These are phyloP conservation scores for Daucus carota DNA, from an alignment of 129 eudicot genomes.

Conservation along the genomic window DH1_v3.0 NC_030383.2:14552001-14552500, in stretches of 20 bases:
- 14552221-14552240: slow-evolving; percentile 43
- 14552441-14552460: neutral
- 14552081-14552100: slow-evolving; percentile 31
- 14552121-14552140: neutral
- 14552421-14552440: neutral
- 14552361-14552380: neutral
- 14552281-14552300: slow-evolving; percentile 30
- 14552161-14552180: neutral
- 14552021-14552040: slow-evolving; percentile 31
- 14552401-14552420: neutral
- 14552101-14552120: slow-evolving; percentile 41
- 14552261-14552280: slow-evolving; percentile 54
- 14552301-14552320: slow-evolving; percentile 36
- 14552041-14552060: slow-evolving; percentile 41
- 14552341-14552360: neutral
- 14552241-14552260: slow-evolving; percentile 41
- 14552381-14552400: neutral
- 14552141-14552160: neutral
- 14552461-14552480: neutral
- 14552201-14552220: slow-evolving; percentile 45
- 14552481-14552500: neutral
- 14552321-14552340: too few relatives aligned
- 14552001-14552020: slow-evolving; percentile 56
- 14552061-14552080: slow-evolving; percentile 30
- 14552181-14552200: slow-evolving; percentile 13